Conservation (phyloP, 2,329 filamentous ascomycete genomes). For the Trichoderma gracile region DNA sequence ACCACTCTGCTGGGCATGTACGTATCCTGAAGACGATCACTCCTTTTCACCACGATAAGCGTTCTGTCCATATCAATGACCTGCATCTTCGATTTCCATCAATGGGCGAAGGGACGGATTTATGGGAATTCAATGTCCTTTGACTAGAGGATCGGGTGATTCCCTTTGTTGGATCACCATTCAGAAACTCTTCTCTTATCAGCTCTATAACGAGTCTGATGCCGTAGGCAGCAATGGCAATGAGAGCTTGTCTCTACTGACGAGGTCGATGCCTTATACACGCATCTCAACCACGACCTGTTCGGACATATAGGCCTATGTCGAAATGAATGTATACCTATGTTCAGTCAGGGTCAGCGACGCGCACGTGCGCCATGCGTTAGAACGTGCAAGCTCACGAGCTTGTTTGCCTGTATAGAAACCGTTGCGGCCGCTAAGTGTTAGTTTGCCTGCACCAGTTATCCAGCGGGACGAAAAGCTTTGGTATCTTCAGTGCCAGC, state of each 20-base stretch:
- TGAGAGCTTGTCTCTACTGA: neutral
- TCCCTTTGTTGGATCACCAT: too few species aligned
- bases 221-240: neutral
- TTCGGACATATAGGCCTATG: neutral
- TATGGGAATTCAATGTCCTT: too few species aligned
- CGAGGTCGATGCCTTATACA: too few species aligned
- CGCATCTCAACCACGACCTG: neutral
- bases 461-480: neutral
- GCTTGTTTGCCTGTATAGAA: neutral
- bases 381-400: neutral
- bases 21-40: too few species aligned
- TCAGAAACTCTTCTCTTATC: neutral
- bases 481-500: neutral
- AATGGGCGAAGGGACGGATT: too few species aligned
- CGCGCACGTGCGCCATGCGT: neutral
- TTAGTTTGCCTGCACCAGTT: neutral
- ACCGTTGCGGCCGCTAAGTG: constrained; percentile 2
- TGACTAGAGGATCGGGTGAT: too few species aligned
- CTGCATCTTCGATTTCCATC: too few species aligned
- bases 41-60: too few species aligned
- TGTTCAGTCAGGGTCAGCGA: neutral
- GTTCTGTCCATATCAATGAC: too few species aligned
- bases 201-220: neutral
- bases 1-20: too few species aligned
- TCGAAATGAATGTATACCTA: too few species aligned